Conservation (phyloP, 148 eudicot genomes). For the Chenopodium berlandieri region DNA sequence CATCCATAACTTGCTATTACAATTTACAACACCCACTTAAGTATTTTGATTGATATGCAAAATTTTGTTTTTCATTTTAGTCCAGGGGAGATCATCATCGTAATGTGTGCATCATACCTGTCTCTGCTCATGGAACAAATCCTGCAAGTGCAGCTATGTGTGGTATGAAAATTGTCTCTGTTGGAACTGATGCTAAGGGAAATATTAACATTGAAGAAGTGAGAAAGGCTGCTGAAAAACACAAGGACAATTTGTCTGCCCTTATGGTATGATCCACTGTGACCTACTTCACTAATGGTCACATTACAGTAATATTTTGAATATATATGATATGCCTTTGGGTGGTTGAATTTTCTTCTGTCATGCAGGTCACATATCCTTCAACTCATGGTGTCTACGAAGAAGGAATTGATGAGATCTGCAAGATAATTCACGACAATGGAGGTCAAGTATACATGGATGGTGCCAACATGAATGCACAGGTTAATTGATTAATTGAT, state of each 20-base stretch:
- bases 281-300: slow-evolving; percentile 1
- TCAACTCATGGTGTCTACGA: slow-evolving; percentile 99
- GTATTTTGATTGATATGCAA: neutral
- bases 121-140: slow-evolving; percentile 98
- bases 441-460: slow-evolving; percentile 99
- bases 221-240: slow-evolving; percentile 83
- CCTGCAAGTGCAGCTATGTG: slow-evolving; percentile 99
- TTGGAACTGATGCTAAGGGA: slow-evolving; percentile 97
- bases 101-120: slow-evolving; percentile 93
- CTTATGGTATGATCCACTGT: slow-evolving; percentile 61
- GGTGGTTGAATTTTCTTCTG: slow-evolving; percentile 6
- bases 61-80: slow-evolving; percentile 35
- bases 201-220: slow-evolving; percentile 90
- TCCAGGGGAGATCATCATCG: slow-evolving; percentile 97
- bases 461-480: slow-evolving; percentile 99
- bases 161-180: slow-evolving; percentile 92
- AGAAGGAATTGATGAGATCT: slow-evolving; percentile 98
- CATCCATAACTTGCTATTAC: neutral
- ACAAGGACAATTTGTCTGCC: slow-evolving; percentile 80
- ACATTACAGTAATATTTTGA: neutral
- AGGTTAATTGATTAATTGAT: slow-evolving; percentile 48
- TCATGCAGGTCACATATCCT: slow-evolving; percentile 88
- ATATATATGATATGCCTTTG: neutral
- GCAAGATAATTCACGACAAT: slow-evolving; percentile 92
- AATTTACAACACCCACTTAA: neutral